Evolutionary conservation across 1,139 yeast species (phyloP), one percentile per base, ranked within the genome.

Genomic region (Blastobotrys elegans): DNA sequence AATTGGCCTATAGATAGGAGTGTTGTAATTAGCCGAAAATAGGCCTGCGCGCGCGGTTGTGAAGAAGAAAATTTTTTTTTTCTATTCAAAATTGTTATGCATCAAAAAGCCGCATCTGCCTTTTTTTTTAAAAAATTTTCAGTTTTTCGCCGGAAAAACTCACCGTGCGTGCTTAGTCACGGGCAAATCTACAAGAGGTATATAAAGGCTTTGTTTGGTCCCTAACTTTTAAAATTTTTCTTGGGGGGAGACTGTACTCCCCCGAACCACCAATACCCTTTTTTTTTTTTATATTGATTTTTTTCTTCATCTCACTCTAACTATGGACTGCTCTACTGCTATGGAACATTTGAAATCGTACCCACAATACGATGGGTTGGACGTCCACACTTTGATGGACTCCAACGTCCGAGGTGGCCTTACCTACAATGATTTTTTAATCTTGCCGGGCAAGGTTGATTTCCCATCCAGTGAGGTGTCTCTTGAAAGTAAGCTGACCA

Each of bases 351-450:
- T 92, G 58, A 71, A 77, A 56, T 70, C 77, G 56, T 90, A 87
- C 75, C 59, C 77, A 54, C 68, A 73, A 60, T 82, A 77, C 66
- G 98, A 92, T 69, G 99, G 98, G 55, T 78, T 92, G 59, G 83
- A 87, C 56, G 84, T 86, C 63, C 74, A 79, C 52, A 78, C 86
- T 59, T 80, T 92, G 71, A 86, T 94, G 84, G 96, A 92, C 73
- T 88, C 97, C 46, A 73, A 80, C 59, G 71, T 74, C 61, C 84
- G 94, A 71, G 98, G 98, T 68, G 99, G 99, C 51, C 80, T 92
- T 65, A 92, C 99, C 56, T 92, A 94, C 75, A 94, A 92, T 65
- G 99, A 92, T 73, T 87, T 92, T 69, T 79, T 92, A 69, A 79
- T 92, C 59, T 79, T 92, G 65, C 99, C 99, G 56, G 97, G 97